Evolutionary conservation across 352 stramenopile genomes (phyloP), one percentile per base, ranked within the genome.

Genomic region (Globisporangium irregulare): DNA sequence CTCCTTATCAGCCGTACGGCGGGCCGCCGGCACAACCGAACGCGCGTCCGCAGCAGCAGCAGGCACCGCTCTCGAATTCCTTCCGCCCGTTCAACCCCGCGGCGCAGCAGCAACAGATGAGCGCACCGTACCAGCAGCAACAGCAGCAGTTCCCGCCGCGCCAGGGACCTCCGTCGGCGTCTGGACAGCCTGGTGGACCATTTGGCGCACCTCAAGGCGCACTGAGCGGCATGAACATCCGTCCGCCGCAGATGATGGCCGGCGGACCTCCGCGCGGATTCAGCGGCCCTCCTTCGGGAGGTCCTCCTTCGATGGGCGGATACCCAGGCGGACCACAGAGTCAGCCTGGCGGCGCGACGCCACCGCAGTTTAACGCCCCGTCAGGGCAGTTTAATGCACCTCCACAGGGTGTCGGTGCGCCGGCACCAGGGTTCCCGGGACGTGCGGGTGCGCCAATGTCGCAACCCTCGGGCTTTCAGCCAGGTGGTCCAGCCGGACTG

Each of bases 41-140:
- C 38, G 48, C 59, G 24, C 64, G 25, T 18, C 73, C 86, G 3
- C 79, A 69, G 25, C 61, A 75, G 61, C 62, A 43, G 43, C 69
- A 75, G 43, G 64, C 62, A 53, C 78, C 77, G 34, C 72, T 62
- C 15, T 62, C 73, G 6, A 69, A 71, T 58, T 72, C 79, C 1
- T 92, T 90, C 66, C 81, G 82, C 15, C 82, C 80, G 62, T 90
- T 91, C 59, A 90, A 92, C 68, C 80, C 82, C 6, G 38, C 38
- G 4, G 81, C 67, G 10, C 70, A 77, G 62, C 67, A 73, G 58
- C 75, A 78, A 29, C 78, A 84, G 62, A 51, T 70, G 56, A 80
- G 82, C 56, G 63, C 77, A 50, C 78, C 78, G 62, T 69, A 65
- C 65, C 65, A 72, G 72, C 51, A 60, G 2, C 38, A 46, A 18